Base-by-base conservation (phyloP, 2,329 filamentous ascomycete genomes). In the Cytospora schulzeri region DNA sequence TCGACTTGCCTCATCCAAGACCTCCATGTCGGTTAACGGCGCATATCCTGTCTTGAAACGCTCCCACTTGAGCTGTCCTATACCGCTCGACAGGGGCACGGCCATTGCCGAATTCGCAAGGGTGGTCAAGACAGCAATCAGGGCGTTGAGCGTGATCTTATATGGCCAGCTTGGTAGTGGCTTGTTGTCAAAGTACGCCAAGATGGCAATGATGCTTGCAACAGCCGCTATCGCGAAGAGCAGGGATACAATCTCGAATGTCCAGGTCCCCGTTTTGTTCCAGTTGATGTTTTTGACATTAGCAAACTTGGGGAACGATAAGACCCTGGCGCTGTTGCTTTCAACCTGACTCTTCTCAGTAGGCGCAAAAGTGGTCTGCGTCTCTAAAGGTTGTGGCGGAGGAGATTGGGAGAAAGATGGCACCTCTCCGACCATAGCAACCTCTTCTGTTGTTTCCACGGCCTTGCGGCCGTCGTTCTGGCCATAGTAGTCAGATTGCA, bases 61-160 rank as follows among this genome's bases (percentile, higher is more conserved):
- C 53, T 75, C 72, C 74, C 73, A 75, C 51, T 76, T 75, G 7
- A 75, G 63, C 65, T 75, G 73, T 19, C 71, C 71, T 31, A 76
- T 68, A 0, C 74, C 73, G 19, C 71, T 72, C 35, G 72, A 72
- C 4, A 76, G 65, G 1, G 73, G 71, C 6, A 75, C 66, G 22
- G 69, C 68, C 70, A 76, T 72, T 14, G 69, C 68, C 0, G 73
- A 70, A 9, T 71, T 72, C 1, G 72, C 70, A 2, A 75, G 62
- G 11, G 74, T 73, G 0, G 72, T 72, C 28, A 76, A 61, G 52
- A 74, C 62, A 2, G 73, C 73, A 22, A 75, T 73, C n/a, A 73
- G 62, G 9, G 74, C 71, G 64, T 75, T 76, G 58, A 75, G 69
- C 1, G 74, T 75, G 61, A 75, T 71, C 38, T 69, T 70, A 54